Percentiles rank a stretch among this genome's conserved stretches.
These are phyloP conservation scores for Calocybe cyanea DNA, from an alignment of 768 basidiomycete species.

Conservation along the genomic window DNA sequence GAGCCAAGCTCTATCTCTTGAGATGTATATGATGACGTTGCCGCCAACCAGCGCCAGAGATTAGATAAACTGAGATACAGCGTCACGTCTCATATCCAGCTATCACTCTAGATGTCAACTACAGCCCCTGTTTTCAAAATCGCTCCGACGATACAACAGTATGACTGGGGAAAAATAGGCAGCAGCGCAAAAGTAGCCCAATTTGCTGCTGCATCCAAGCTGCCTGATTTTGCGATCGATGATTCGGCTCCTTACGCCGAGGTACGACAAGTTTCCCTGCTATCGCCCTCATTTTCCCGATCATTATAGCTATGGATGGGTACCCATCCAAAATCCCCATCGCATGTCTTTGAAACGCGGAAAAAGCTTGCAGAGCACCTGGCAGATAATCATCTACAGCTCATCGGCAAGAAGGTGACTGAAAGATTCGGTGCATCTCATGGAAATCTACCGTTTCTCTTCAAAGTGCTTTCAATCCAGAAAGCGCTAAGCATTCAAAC, in stretches of 20 bases:
- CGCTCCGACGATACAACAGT: constrained; percentile 78
- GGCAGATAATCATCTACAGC: constrained; percentile 49
- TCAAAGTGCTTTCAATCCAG: constrained; percentile 88
- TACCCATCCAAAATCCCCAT: constrained; percentile 75
- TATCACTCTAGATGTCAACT: constrained; percentile 2
- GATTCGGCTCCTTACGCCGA: constrained; percentile 86
- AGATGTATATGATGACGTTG: no score
- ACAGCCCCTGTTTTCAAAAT: constrained; percentile 65
- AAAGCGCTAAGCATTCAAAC: constrained; percentile 91
- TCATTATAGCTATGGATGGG: constrained; percentile 99
- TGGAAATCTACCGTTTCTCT: constrained; percentile 84
- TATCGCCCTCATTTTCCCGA: no score
- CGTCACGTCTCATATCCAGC: no score
- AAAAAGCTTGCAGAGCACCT: constrained; percentile 57
- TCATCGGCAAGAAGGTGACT: constrained; percentile 62
- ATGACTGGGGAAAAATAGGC: constrained; percentile 95
- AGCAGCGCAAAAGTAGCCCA: constrained; percentile 82
- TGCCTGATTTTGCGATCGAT: constrained; percentile 66
- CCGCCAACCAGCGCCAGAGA: no score
- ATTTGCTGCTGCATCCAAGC: constrained; percentile 57
- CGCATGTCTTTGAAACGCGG: constrained; percentile 31
- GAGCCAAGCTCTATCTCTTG: no score
- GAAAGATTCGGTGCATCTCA: constrained; percentile 48
- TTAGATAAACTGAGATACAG: no score
- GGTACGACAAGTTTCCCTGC: constrained; percentile 48